A percentile compares a stretch with the other conserved stretches of the same genome.
phyloP scores from a whole-genome alignment of 169 alveolate species.

The Plasmodium falciparum region DNA sequence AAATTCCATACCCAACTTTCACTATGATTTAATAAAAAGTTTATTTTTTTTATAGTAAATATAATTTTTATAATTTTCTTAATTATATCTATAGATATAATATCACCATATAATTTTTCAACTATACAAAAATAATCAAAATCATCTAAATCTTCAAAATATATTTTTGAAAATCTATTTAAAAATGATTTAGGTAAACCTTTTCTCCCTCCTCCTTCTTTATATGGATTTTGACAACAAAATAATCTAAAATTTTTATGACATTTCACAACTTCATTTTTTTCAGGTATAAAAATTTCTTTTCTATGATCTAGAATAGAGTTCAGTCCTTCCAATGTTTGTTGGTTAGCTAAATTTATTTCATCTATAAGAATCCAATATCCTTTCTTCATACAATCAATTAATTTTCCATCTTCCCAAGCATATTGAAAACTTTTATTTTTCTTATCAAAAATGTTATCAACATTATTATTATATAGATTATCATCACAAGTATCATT shows the following conservation, averaged over 20 bases:
- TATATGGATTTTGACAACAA: conserved; percentile 99
- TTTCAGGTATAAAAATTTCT: conserved; percentile 97
- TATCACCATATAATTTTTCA: conserved; percentile 80
- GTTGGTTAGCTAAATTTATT: conserved; percentile 98
- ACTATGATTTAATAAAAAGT: conserved; percentile 74
- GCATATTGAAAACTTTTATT: conserved; percentile 58
- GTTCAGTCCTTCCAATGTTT: conserved; percentile 99
- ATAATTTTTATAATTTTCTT: conserved; percentile 71
- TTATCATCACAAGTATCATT: neutral
- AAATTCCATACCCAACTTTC: conserved; percentile 89
- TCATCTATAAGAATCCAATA: conserved; percentile 99
- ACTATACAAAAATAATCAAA: conserved; percentile 91
- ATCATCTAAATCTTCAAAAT: conserved; percentile 89
- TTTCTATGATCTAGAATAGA: conserved; percentile 98
- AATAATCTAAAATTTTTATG: conserved; percentile 97
- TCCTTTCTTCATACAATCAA: conserved; percentile 97
- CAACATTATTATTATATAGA: neutral
- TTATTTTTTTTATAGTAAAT: conserved; percentile 75
- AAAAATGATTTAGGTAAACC: conserved; percentile 98
- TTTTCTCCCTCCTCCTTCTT: conserved; percentile 98
- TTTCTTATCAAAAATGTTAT: neutral
- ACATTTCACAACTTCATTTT: conserved; percentile 93
- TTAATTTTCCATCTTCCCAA: conserved; percentile 99
- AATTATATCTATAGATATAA: conserved; percentile 21
- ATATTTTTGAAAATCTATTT: conserved; percentile 97